These are phyloP conservation scores for Triticum dicoccoides DNA, from an alignment of 176 grass and related monocot genomes.

Conservation along the genomic window DNA sequence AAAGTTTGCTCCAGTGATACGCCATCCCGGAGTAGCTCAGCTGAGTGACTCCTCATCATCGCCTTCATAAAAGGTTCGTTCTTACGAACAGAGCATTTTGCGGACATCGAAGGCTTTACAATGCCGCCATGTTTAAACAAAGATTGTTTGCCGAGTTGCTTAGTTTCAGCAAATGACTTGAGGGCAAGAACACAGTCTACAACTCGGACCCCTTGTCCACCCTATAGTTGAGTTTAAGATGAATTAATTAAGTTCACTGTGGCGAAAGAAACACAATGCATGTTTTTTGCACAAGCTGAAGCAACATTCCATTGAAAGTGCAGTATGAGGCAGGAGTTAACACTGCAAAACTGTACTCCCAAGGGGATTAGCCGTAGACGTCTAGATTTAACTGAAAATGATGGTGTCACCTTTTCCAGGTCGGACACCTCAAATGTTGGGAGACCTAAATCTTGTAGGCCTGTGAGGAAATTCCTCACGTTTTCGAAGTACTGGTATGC, in stretches of 20 bases:
- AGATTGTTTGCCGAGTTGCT: conserved; percentile 45
- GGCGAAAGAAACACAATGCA: conserved; percentile 16
- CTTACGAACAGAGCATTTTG: conserved; percentile 58
- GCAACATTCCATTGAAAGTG: background rate
- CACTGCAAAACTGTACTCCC: background rate
- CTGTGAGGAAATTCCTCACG: conserved; percentile 73
- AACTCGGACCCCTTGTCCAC: conserved; percentile 72
- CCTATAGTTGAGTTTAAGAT: conserved; percentile 38
- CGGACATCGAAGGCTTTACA: conserved; percentile 48
- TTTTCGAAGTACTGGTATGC: conserved; percentile 95
- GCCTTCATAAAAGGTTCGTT: conserved; percentile 79
- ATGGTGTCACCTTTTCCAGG: conserved; percentile 62
- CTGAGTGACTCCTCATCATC: conserved; percentile 64
- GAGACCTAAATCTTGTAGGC: conserved; percentile 73
- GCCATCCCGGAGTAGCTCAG: conserved; percentile 49
- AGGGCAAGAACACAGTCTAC: conserved; percentile 87
- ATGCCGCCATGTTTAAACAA: conserved; percentile 56
- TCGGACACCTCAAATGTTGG: conserved; percentile 91
- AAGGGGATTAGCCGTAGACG: background rate
- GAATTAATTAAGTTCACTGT: conserved; percentile 1
- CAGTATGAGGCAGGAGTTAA: conserved; percentile 12
- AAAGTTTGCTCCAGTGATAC: conserved; percentile 54
- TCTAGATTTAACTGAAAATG: conserved; percentile 31
- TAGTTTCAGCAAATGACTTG: conserved; percentile 61
- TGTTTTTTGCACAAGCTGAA: background rate